phyloP scores from a whole-genome alignment of 139 green algal species.

The Medakamo hakoo region DNA sequence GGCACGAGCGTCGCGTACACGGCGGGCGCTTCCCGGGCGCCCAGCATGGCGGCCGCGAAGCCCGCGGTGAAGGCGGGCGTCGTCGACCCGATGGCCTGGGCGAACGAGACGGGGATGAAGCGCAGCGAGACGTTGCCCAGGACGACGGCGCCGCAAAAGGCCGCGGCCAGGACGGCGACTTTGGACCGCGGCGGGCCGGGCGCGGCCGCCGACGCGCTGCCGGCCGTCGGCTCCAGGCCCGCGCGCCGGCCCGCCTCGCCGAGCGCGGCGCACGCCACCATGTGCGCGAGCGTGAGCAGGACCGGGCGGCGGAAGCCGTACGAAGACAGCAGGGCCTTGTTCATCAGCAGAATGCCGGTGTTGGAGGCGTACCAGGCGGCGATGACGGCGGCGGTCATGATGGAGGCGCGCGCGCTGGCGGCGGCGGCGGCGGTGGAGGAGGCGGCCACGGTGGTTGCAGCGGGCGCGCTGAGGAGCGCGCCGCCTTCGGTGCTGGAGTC shows the following conservation, averaged over 20 bases:
- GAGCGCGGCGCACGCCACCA: slow-evolving; percentile 57
- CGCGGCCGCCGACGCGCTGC: slow-evolving; percentile 26
- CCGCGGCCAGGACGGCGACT: slow-evolving; percentile 47
- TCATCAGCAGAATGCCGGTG: slow-evolving; percentile 84
- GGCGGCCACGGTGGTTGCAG: too few relatives aligned
- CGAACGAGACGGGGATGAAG: slow-evolving; percentile 86
- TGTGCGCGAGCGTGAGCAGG: slow-evolving; percentile 89
- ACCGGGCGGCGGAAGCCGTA: slow-evolving; percentile 64
- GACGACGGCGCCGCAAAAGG: slow-evolving; percentile 83
- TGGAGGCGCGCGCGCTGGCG: too few relatives aligned
- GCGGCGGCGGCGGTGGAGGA: too few relatives aligned
- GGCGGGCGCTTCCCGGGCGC: slow-evolving; percentile 27
- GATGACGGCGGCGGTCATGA: too few relatives aligned
- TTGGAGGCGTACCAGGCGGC: slow-evolving; percentile 68
- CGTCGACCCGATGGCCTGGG: slow-evolving; percentile 82
- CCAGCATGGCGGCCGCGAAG: slow-evolving; percentile 42
- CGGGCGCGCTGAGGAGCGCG: too few relatives aligned
- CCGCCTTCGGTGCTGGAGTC: too few relatives aligned
- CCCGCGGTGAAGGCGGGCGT: slow-evolving; percentile 90
- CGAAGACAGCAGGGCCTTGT: slow-evolving; percentile 80
- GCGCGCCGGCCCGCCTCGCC: too few relatives aligned
- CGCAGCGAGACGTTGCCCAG: slow-evolving; percentile 73
- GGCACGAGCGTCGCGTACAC: slow-evolving; percentile 79
- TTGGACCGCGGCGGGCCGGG: slow-evolving; percentile 58
- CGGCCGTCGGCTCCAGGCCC: too few relatives aligned